Base-by-base conservation (phyloP, 805 yeast species). In the Zygosaccharomyces kombuchaensis region DNA sequence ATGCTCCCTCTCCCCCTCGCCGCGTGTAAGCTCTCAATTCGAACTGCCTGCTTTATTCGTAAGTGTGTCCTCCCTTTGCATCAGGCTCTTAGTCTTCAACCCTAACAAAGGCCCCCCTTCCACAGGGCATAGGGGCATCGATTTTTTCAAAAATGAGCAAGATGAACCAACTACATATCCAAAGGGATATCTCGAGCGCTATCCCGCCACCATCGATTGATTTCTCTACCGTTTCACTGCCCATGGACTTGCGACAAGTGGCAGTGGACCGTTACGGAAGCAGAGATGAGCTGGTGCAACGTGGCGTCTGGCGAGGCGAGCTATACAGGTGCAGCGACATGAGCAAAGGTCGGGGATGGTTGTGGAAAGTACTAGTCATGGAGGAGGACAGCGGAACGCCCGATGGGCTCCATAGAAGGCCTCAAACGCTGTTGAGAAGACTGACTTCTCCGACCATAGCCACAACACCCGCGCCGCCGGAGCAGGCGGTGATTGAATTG, bases 291-390 rank as follows among this genome's bases (percentile, higher is more conserved):
- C 46, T 63, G 45, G 47, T 57, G 9, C 55, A 50, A 41, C 49
- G 56, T 25, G 67, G 67, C 7, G 50, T 63, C 3, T 63, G 67
- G 67, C 47, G 55, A 6, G 62, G 62, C 7, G 62, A 57, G 27
- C 36, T 63, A 9, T 63, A 63, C 43, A 45, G 31, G 29, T 45
- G 39, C 22, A 42, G 39, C 25, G 49, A 43, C n/a, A 17, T 44
- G 8, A 34, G 19, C 26, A 34, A 45, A n/a, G 53, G 54, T 9
- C 48, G 67, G 40, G 63, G 65, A 12, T 63, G 67, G 67, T 50
- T 62, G 13, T 63, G 67, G 67, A 57, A 53, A 41, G 55, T 60
- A 7, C 37, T 63, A 26, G 52, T 58, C 7, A 41, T 60, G 21
- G 49, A 43, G 17, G 50, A 43, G 27, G 32, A 36, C 9, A 14